Base-by-base conservation (phyloP, 2,329 filamentous ascomycete species). In the Rachicladosporium sp. region DNA sequence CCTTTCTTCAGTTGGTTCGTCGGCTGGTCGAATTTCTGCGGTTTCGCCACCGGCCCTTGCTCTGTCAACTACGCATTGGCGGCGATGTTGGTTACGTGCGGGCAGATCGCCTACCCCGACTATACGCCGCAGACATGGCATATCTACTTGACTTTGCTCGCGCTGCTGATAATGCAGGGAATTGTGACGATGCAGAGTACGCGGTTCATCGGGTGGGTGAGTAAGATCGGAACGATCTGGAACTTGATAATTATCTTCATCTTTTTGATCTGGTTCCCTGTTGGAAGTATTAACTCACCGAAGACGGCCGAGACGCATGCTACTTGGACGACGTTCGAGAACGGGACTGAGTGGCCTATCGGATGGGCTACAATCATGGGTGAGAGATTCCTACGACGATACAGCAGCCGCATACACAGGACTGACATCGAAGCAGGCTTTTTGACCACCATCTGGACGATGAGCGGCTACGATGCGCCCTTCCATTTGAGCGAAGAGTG, bases 381-480 rank as follows among this genome's bases (percentile, higher is more conserved):
- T 32, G 27, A 19, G 76, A 76, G 79, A 76, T 10, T 27, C 23
- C 23, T 27, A 8, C 2, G 23, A 8, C 23, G 23, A 7, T 27
- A 27, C 23, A 27, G 23, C 23, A 27, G 23, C 23, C 7, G 7
- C 23, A 27, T 27, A 27, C 23, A 27, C 15, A 19, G 23, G 23
- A 27, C 23, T 27, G 23, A 27, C 23, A 27, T 27, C 23, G 23
- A 27, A 27, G 23, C 77, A 76, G 64, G 46, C 40, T 68, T 67
- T 32, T 46, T 69, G 6, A 63, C 64, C 13, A 51, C 67, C 5
- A 59, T 59, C 2, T 60, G 56, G 19, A 51, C 63, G 2, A 27
- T 27, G 12, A 37, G 37, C 13, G 49, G 51, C 13, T 59, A 55
- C 36, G 56, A 59, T 36, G 50, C 55, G 1, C 56, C 56, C 4